These are phyloP conservation scores for Colletotrichum cereale DNA, from an alignment of 2,329 filamentous ascomycete genomes.

Conservation along the genomic window DNA sequence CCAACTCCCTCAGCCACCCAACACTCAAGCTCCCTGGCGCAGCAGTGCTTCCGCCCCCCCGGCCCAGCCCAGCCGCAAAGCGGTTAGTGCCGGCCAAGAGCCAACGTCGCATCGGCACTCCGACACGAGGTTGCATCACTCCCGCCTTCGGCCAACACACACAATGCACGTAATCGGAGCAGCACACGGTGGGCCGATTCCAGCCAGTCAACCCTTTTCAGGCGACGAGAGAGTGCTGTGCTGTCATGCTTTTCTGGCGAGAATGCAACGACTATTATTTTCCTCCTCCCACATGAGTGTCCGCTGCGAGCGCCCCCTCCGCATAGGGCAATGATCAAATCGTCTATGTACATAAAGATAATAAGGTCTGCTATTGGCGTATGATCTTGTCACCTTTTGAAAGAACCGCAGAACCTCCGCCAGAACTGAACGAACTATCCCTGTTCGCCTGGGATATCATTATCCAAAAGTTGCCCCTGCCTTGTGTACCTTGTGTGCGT, in stretches of 20 bases:
- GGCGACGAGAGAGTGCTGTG: not conserved
- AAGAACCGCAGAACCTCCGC: slow-evolving; percentile 7
- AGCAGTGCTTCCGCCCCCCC: not conserved
- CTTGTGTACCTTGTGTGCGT: not conserved
- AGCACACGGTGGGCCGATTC: not conserved
- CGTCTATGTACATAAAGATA: slow-evolving; percentile 32
- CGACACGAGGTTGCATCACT: slow-evolving; percentile 3
- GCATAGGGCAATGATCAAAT: not conserved
- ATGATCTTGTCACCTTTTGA: not conserved
- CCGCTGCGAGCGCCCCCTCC: not conserved
- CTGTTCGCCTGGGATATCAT: not conserved
- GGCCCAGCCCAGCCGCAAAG: not conserved
- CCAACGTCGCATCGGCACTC: slow-evolving; percentile 2
- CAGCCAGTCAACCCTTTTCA: not conserved
- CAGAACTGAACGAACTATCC: not conserved
- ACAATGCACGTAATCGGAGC: not conserved
- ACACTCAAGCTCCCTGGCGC: not conserved
- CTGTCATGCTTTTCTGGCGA: not conserved
- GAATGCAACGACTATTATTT: not conserved
- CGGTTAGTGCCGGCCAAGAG: not conserved
- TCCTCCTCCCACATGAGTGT: not conserved
- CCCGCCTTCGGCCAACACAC: not conserved
- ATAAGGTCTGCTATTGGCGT: slow-evolving; percentile 22
- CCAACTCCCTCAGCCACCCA: not conserved
- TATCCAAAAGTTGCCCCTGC: not conserved